A percentile compares a stretch with the other conserved stretches of the same genome.
Evolutionary conservation across 352 stramenopile genomes (phyloP).

Genomic region (Phytophthora ohioensis): DNA sequence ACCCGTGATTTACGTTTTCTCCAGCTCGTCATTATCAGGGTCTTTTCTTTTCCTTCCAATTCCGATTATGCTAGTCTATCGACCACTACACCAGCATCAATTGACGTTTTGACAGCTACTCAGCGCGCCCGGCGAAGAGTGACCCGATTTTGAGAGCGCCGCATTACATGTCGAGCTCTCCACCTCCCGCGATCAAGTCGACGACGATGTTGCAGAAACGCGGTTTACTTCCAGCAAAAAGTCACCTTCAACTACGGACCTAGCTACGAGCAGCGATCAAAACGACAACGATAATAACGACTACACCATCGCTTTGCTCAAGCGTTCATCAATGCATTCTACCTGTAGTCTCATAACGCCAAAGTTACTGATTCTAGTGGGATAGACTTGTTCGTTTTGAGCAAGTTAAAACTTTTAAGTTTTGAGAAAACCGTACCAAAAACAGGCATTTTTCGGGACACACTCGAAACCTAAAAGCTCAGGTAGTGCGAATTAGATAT

Average conservation of each 20-base stretch:
- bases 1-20: conserved; percentile 4
- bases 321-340: too few relatives aligned
- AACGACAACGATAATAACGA: neutral
- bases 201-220: neutral
- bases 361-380: too few relatives aligned
- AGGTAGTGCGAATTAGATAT: too few relatives aligned
- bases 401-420: too few relatives aligned
- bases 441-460: too few relatives aligned
- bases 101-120: conserved; percentile 11
- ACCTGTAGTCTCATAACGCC: too few relatives aligned
- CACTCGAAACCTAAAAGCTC: too few relatives aligned
- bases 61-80: conserved; percentile 1
- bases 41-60: neutral
- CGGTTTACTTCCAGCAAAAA: conserved; percentile 1
- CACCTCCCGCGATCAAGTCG: conserved; percentile 5
- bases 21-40: neutral
- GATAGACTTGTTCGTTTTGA: too few relatives aligned
- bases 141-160: conserved; percentile 10
- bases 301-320: too few relatives aligned
- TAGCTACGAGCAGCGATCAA: conserved; percentile 3
- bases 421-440: too few relatives aligned
- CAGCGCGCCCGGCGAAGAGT: conserved; percentile 10
- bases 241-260: conserved; percentile 18
- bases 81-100: neutral
- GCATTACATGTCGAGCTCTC: conserved; percentile 5